phyloP scores from a whole-genome alignment of 2,329 filamentous ascomycete species.

The Phoma sp. region DNA sequence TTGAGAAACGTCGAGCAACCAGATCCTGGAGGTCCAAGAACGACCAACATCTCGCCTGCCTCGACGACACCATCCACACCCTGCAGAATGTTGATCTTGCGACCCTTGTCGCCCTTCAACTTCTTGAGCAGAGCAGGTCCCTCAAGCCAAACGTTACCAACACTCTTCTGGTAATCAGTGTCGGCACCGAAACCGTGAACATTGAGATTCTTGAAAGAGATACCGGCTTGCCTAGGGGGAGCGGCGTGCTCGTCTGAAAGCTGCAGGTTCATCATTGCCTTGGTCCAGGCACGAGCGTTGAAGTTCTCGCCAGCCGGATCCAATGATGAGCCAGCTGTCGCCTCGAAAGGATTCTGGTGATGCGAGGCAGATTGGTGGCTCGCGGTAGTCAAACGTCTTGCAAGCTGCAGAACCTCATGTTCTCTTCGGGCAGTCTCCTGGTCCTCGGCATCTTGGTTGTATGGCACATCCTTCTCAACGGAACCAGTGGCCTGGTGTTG shows the following conservation, averaged over 20 bases:
- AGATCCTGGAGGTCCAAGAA: slow-evolving; percentile 71
- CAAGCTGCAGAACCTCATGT: slow-evolving; percentile 51
- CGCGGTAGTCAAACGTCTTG: slow-evolving; percentile 51
- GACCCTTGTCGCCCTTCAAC: slow-evolving; percentile 42
- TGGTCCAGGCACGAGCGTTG: slow-evolving; percentile 58
- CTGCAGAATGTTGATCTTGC: slow-evolving; percentile 69
- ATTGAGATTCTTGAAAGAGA: slow-evolving; percentile 56
- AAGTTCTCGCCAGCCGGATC: slow-evolving; percentile 58
- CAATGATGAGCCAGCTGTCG: slow-evolving; percentile 52
- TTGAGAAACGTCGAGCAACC: slow-evolving; percentile 87
- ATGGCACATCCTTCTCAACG: slow-evolving; percentile 29
- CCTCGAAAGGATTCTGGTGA: slow-evolving; percentile 48
- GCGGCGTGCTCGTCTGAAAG: slow-evolving; percentile 51
- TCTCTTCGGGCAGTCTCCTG: slow-evolving; percentile 40
- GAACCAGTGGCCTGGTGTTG: slow-evolving; percentile 15
- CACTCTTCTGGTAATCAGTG: slow-evolving; percentile 61
- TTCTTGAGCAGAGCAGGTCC: slow-evolving; percentile 48
- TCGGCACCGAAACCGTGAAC: slow-evolving; percentile 59
- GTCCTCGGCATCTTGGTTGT: slow-evolving; percentile 30
- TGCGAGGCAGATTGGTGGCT: slow-evolving; percentile 49
- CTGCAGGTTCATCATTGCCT: slow-evolving; percentile 58
- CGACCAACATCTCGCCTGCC: slow-evolving; percentile 77
- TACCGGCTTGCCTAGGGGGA: slow-evolving; percentile 55
- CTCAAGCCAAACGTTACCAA: slow-evolving; percentile 57
- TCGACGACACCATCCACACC: slow-evolving; percentile 73